Base-by-base conservation (phyloP, 176 grass and related monocot genomes). In the Paspalum vaginatum region DNA sequence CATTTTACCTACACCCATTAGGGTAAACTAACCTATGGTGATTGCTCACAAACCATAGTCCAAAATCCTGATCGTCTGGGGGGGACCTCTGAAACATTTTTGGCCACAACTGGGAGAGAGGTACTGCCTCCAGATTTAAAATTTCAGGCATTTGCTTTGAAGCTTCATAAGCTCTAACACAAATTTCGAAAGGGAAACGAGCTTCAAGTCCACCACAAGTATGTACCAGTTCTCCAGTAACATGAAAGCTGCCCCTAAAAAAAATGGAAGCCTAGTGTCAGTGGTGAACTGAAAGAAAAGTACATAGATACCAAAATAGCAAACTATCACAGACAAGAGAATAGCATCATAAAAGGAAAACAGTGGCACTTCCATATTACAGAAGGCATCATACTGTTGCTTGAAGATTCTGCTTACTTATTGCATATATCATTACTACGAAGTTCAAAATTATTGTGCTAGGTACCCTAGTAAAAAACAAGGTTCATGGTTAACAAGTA, bases 241-340 rank as follows among this genome's bases (percentile, higher is more conserved):
- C 84, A 86, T 87, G 80, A 82, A 98, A 90, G 52, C 40, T 61
- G 9, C 85, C 95, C 89, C 92, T 98, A 83, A 27, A 54, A 70
- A 74, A 72, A 77, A 21, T 52, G 32, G 8, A 68, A 62, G 63
- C 48, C 40, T 8, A 71, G 42, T 51, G 20, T 79, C 9, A 75
- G 38, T 80, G 46, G 68, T 53, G 70, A 52, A 51, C 59, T 44
- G 12, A 85, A 74, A 84, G 48, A 26, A 67, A 79, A 78, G 16
- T 27, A 77, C 12, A 48, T 12, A 20, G n/a, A 64, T 62, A 38
- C n/a, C 46, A 63, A 62, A 71, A 22, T 21, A 70, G 16, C 9
- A 81, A 77, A 81, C 27, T 42, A 38, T 20, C 32, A 65, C 42
- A 57, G 5, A 80, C 53, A 66, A 37, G n/a, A 44, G 22, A 6